Conservation (phyloP, 1,139 yeast genomes). For the Suhomyces wounanorum region DNA sequence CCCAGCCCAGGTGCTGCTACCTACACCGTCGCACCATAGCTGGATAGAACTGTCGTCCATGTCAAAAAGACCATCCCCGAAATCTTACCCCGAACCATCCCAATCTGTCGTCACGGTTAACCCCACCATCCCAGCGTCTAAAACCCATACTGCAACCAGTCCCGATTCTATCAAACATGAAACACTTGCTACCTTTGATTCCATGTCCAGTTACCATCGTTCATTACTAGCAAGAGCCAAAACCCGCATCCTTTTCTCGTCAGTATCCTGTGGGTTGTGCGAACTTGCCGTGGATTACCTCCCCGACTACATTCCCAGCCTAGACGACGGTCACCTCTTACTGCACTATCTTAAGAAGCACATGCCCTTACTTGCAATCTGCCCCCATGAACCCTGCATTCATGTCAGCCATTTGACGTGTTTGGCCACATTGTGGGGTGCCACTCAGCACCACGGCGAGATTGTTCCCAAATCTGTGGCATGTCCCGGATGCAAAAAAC, state of each 20-base stretch:
- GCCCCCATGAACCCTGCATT: slow-evolving; percentile 36
- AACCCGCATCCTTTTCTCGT: slow-evolving; percentile 10
- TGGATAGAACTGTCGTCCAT: too few relatives aligned
- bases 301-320: slow-evolving; percentile 22
- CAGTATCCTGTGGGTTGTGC: slow-evolving; percentile 33
- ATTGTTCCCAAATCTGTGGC: slow-evolving; percentile 6
- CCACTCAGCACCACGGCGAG: slow-evolving; percentile 12
- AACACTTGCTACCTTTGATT: background rate
- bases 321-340: background rate
- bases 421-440: slow-evolving; percentile 27
- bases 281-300: slow-evolving; percentile 29
- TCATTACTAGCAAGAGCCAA: slow-evolving; percentile 1
- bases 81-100: too few relatives aligned
- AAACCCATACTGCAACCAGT: background rate
- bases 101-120: too few relatives aligned
- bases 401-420: slow-evolving; percentile 48
- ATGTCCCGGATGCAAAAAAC: slow-evolving; percentile 9
- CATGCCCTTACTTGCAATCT: slow-evolving; percentile 33
- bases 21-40: too few relatives aligned
- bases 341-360: background rate
- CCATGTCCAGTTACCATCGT: background rate
- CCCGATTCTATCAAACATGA: background rate
- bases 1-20: too few relatives aligned
- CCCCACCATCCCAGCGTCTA: background rate
- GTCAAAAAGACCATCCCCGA: too few relatives aligned